Base-by-base conservation (phyloP, 805 yeast species). In the Cyberlindnera xylosilytica region DNA sequence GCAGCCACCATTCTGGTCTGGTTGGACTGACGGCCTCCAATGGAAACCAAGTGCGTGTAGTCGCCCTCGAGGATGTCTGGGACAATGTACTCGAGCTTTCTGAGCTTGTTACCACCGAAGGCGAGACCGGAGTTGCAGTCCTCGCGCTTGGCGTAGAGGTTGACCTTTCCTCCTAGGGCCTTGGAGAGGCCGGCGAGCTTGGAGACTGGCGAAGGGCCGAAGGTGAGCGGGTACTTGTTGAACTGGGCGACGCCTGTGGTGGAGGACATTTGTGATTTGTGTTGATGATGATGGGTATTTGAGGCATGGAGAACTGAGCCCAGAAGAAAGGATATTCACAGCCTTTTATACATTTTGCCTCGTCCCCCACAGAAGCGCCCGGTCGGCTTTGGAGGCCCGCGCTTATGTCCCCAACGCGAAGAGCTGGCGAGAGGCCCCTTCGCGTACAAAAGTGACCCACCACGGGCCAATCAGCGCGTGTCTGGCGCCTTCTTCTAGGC, bases 1-100 rank as follows among this genome's bases (percentile, higher is more conserved):
- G 50, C 50, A 10, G 50, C 50, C 10, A 47, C 50, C 50, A 47
- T 47, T 38, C 50, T 37, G 27, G 50, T 47, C 44, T 47, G 50
- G 45, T 47, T 47, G 36, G 44, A 38, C 41, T 47, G 50, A 29
- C 50, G 41, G 11, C 50, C 50, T 38, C 50, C 50, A 18, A 47
- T 47, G 36, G 50, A 47, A 29, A 47, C 50, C 39, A 47, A 28
- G 37, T 43, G 47, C 37, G 50, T 47, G 44, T 47, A 47, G 39
- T 47, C 50, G 18, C 50, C 50, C 35, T 38, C 47, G 22, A 47
- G 33, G 40, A 47, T 47, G 39, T 47, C 50, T 17, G 50, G 50
- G 20, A 47, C 50, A 26, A 47, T 47, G 45, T 47, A 47, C 39
- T 47, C 50, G 27, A 47, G 41, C 50, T 47, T 47, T 34, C 50